phyloP scores from a whole-genome alignment of 2,329 filamentous ascomycete species.

The Fusarium scirpi region DNA sequence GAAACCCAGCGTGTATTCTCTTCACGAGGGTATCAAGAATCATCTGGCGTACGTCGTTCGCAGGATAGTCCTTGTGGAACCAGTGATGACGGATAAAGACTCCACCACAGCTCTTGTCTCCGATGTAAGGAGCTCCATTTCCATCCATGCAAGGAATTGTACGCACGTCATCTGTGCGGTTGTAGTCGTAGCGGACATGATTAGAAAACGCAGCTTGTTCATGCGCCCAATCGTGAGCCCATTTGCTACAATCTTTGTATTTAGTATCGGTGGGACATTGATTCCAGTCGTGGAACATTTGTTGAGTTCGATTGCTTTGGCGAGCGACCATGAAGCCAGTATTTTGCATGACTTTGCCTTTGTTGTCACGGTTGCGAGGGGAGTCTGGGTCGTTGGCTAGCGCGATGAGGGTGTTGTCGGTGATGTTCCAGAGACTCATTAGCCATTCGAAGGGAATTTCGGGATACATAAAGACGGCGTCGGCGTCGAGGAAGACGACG shows the following conservation, averaged over 20 bases:
- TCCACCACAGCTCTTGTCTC: constrained; percentile 41
- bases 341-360: constrained; percentile 38
- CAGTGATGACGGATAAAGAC: constrained; percentile 46
- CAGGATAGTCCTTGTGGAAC: constrained; percentile 25
- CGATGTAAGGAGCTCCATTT: constrained; percentile 42
- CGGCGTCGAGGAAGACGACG: constrained; percentile 60
- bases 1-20: constrained; percentile 17
- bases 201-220: constrained; percentile 47
- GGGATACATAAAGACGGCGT: constrained; percentile 57
- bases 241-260: constrained; percentile 32
- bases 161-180: constrained; percentile 34
- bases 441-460: constrained; percentile 61
- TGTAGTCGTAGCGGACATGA: constrained; percentile 46
- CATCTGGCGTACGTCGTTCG: constrained; percentile 7
- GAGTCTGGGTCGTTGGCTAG: constrained; percentile 59
- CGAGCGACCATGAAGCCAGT: constrained; percentile 42
- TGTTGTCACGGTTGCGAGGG: constrained; percentile 52
- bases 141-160: constrained; percentile 43
- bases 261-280: constrained; percentile 12
- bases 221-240: constrained; percentile 46
- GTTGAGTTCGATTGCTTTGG: constrained; percentile 39
- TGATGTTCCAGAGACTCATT: constrained; percentile 60
- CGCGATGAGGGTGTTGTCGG: constrained; percentile 55
- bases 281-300: constrained; percentile 30
- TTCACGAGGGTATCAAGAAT: constrained; percentile 9